Evolutionary conservation across 257 asterid genomes (phyloP).

Genomic region (Solanum clarkiae): DNA sequence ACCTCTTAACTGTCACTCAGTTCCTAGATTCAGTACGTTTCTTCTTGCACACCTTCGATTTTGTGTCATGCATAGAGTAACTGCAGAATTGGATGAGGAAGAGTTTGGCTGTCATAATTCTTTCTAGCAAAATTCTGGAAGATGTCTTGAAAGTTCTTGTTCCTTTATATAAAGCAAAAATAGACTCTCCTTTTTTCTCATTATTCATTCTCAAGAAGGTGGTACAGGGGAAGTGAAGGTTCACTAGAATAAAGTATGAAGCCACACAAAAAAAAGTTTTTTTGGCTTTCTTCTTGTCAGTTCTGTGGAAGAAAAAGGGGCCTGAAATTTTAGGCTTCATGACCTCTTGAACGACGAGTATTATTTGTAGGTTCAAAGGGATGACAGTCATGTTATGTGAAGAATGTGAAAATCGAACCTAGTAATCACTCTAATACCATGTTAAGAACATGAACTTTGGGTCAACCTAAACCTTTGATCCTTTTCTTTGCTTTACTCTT

Average conservation of each 20-base stretch:
- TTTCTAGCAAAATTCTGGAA: not conserved
- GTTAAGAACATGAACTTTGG: not conserved
- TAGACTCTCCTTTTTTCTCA: not conserved
- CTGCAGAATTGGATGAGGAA: not conserved
- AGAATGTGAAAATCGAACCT: not conserved
- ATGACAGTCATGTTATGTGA: not conserved
- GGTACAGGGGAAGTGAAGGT: not conserved
- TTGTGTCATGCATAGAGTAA: not conserved
- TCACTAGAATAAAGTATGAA: not conserved
- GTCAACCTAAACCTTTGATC: not conserved
- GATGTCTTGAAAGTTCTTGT: not conserved
- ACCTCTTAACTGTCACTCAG: slow-evolving; percentile 51
- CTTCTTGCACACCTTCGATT: not conserved
- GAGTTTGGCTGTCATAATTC: not conserved
- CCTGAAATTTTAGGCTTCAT: not conserved
- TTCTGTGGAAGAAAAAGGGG: not conserved
- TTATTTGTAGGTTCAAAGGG: not conserved
- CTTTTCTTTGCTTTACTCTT: too few relatives aligned
- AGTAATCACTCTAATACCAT: not conserved
- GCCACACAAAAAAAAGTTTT: not conserved
- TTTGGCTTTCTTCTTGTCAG: not conserved
- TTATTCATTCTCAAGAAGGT: not conserved
- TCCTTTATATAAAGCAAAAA: not conserved
- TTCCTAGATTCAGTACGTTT: slow-evolving; percentile 58
- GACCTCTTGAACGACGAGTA: not conserved